Evolutionary conservation across 2,329 filamentous ascomycete species (phyloP).

Genomic region (Colletotrichum sp.): DNA sequence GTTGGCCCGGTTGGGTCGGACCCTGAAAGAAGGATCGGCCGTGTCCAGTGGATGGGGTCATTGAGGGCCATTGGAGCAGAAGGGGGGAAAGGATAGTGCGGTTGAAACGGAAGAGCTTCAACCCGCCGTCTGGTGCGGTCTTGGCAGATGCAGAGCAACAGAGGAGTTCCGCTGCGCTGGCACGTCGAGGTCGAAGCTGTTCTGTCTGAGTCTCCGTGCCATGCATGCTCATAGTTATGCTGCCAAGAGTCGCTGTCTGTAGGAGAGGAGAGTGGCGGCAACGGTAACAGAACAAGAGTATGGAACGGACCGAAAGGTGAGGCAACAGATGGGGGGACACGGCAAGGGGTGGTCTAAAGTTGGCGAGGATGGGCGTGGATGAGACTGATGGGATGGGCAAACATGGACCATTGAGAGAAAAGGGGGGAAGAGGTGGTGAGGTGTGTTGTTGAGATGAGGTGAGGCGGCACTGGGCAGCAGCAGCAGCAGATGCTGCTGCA

Average conservation of each 20-base stretch:
- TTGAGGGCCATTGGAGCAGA: background rate
- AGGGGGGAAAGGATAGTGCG: constrained; percentile 3
- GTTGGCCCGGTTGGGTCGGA: constrained; percentile 14
- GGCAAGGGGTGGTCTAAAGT: background rate
- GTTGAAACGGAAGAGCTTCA: constrained; percentile 22
- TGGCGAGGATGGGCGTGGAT: background rate
- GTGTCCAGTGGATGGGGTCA: constrained; percentile 14
- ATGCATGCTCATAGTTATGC: background rate
- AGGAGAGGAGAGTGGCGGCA: background rate
- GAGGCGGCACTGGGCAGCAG: background rate
- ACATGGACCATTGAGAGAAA: background rate
- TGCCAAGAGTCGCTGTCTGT: background rate
- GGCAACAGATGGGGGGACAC: background rate
- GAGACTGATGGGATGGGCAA: background rate
- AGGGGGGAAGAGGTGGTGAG: background rate
- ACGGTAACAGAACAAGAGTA: background rate
- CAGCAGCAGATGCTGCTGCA: background rate
- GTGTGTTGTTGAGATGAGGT: background rate
- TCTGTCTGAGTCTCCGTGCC: background rate
- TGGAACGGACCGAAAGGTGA: constrained; percentile 8
- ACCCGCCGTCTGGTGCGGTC: constrained; percentile 13
- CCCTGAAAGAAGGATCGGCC: constrained; percentile 20
- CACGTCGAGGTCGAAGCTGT: background rate
- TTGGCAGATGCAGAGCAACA: constrained; percentile 18
- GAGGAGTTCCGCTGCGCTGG: constrained; percentile 13